Evolutionary conservation across 2,329 filamentous ascomycete genomes (phyloP).

Genomic region (Neofusicoccum cordaticola): DNA sequence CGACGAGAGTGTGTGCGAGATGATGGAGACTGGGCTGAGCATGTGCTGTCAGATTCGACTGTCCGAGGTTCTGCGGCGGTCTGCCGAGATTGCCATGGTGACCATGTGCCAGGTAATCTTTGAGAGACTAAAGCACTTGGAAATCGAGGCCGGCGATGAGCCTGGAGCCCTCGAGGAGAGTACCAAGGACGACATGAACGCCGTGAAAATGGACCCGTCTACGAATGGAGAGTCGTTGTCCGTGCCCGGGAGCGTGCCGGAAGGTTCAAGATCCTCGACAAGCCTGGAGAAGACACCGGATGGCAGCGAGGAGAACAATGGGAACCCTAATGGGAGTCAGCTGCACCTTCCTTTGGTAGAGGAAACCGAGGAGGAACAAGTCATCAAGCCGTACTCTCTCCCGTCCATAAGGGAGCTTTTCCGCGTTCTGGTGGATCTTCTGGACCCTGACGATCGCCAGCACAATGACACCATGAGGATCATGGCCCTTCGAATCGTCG

Average conservation of each 20-base stretch:
- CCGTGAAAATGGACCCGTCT: slow-evolving; percentile 79
- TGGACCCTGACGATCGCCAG: slow-evolving; percentile 89
- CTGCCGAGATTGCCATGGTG: slow-evolving; percentile 95
- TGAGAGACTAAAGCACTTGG: slow-evolving; percentile 82
- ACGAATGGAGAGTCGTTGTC: slow-evolving; percentile 61
- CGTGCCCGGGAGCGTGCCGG: slow-evolving; percentile 30
- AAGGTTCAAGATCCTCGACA: slow-evolving; percentile 32
- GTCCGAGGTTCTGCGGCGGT: slow-evolving; percentile 83
- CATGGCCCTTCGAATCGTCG: slow-evolving; percentile 95
- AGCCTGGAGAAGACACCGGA: slow-evolving; percentile 33
- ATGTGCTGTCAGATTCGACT: slow-evolving; percentile 95
- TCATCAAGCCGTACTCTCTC: slow-evolving; percentile 84
- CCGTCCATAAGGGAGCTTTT: slow-evolving; percentile 94
- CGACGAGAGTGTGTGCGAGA: slow-evolving; percentile 96
- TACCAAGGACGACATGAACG: slow-evolving; percentile 67
- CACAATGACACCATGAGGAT: slow-evolving; percentile 95
- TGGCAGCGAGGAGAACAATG: slow-evolving; percentile 34
- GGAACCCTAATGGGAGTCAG: slow-evolving; percentile 41
- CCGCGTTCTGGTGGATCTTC: slow-evolving; percentile 84
- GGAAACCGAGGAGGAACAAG: slow-evolving; percentile 44
- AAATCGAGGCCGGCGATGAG: slow-evolving; percentile 69
- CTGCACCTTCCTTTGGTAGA: slow-evolving; percentile 43
- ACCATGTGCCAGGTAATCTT: slow-evolving; percentile 99
- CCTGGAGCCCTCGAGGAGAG: slow-evolving; percentile 64
- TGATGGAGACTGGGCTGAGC: slow-evolving; percentile 97